Evolutionary conservation across 1,284 basidiomycete species (phyloP).

Genomic region (Heimioporus retisporus): DNA sequence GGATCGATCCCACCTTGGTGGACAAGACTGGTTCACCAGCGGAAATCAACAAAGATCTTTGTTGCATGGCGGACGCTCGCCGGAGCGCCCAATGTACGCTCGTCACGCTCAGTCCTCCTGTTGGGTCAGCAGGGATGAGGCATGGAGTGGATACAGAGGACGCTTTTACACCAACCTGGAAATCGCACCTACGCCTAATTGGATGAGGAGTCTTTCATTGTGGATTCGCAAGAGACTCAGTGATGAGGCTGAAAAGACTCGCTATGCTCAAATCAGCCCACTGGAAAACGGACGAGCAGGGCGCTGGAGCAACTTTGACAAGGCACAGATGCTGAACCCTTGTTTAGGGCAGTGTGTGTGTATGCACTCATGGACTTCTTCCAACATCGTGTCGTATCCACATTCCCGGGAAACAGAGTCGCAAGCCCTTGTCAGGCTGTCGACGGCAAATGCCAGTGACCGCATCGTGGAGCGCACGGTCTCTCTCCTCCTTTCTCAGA

Average conservation of each 20-base stretch:
- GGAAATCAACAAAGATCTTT: constrained; percentile 32
- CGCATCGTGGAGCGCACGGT: too few species aligned
- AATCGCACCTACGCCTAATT: constrained; percentile 31
- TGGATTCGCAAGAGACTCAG: constrained; percentile 37
- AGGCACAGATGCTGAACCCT: background rate
- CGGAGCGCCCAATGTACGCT: constrained; percentile 36
- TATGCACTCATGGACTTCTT: too few species aligned
- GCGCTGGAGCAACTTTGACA: background rate
- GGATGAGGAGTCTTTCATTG: constrained; percentile 31
- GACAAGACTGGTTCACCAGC: background rate
- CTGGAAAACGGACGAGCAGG: constrained; percentile 30
- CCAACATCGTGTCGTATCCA: too few species aligned
- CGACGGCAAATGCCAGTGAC: too few species aligned
- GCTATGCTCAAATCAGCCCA: constrained; percentile 33
- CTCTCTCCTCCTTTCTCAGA: background rate
- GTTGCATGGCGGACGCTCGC: constrained; percentile 43
- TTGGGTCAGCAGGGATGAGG: constrained; percentile 1
- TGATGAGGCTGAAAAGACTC: constrained; percentile 39
- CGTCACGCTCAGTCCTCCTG: constrained; percentile 26
- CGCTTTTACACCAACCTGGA: constrained; percentile 38
- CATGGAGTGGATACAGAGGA: constrained; percentile 32
- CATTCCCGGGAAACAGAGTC: too few species aligned
- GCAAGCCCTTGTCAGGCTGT: too few species aligned
- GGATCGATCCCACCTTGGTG: constrained; percentile 33
- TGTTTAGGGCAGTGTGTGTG: too few species aligned